Percentiles rank a stretch among this genome's conserved stretches.
phyloP scores from a whole-genome alignment of 2,329 filamentous ascomycete genomes.

The Microcera coccophila region DNA sequence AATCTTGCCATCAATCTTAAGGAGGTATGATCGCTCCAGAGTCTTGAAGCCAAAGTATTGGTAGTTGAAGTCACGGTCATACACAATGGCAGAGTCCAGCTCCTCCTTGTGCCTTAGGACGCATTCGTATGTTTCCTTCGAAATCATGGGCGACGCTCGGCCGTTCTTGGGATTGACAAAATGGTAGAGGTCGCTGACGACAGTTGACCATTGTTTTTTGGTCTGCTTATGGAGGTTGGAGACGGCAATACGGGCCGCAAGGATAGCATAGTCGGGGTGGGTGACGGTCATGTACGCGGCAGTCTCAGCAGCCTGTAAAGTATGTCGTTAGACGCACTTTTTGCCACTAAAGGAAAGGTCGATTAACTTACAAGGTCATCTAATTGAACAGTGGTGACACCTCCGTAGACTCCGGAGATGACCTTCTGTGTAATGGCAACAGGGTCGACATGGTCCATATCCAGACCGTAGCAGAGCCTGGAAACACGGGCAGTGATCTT shows the following conservation, averaged over 20 bases:
- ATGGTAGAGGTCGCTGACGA: constrained; percentile 88
- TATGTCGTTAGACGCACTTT: constrained; percentile 19
- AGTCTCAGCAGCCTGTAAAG: constrained; percentile 83
- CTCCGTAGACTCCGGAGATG: constrained; percentile 98
- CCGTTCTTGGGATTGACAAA: constrained; percentile 94
- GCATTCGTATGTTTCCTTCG: constrained; percentile 81
- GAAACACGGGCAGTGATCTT: constrained; percentile 99
- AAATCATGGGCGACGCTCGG: constrained; percentile 87
- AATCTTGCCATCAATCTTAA: constrained; percentile 92
- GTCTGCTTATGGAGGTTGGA: constrained; percentile 99
- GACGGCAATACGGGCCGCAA: constrained; percentile 95
- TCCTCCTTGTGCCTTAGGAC: constrained; percentile 96
- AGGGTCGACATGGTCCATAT: constrained; percentile 90
- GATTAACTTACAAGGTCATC: constrained; percentile 78
- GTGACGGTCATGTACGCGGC: constrained; percentile 99
- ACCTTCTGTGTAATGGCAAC: constrained; percentile 99
- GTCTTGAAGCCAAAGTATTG: constrained; percentile 99
- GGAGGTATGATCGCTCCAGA: constrained; percentile 91
- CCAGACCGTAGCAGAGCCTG: constrained; percentile 93
- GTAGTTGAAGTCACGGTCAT: constrained; percentile 99
- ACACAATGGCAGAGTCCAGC: constrained; percentile 97
- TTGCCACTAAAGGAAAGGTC: too few species aligned
- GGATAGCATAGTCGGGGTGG: constrained; percentile 97
- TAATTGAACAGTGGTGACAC: constrained; percentile 92
- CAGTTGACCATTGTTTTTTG: constrained; percentile 98